Conservation (phyloP, 2,329 filamentous ascomycete genomes). For the Botrytis deweyae region DNA sequence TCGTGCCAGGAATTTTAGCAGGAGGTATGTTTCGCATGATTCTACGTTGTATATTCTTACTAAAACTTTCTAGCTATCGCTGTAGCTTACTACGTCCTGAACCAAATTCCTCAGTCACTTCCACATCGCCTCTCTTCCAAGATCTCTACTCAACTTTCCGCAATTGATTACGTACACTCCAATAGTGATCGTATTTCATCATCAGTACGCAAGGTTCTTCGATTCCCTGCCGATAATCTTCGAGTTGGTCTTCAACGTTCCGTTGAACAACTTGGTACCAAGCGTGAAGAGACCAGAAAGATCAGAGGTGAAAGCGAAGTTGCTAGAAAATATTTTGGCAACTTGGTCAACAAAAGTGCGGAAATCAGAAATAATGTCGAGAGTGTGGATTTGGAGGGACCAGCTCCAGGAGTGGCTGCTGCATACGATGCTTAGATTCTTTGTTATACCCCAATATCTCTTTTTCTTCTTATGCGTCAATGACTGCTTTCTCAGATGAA, state of each 20-base stretch:
- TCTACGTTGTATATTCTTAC: slow-evolving; percentile 37
- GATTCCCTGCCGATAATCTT: slow-evolving; percentile 82
- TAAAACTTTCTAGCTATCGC: slow-evolving; percentile 57
- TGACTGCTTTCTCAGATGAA: slow-evolving; percentile 1
- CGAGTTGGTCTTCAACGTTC: slow-evolving; percentile 79
- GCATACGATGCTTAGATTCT: slow-evolving; percentile 35
- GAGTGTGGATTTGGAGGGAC: slow-evolving; percentile 39
- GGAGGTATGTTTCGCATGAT: slow-evolving; percentile 61
- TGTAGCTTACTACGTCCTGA: slow-evolving; percentile 76
- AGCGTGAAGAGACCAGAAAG: slow-evolving; percentile 81
- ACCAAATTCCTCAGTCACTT: slow-evolving; percentile 84
- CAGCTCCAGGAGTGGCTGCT: slow-evolving; percentile 39
- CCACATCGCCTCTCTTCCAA: slow-evolving; percentile 83
- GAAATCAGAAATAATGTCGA: slow-evolving; percentile 47
- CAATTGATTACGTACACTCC: slow-evolving; percentile 87
- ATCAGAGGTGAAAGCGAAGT: slow-evolving; percentile 79
- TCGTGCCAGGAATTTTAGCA: slow-evolving; percentile 76
- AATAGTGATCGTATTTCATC: slow-evolving; percentile 83
- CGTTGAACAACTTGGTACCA: slow-evolving; percentile 76
- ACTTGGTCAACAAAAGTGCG: slow-evolving; percentile 68
- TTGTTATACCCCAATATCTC: slow-evolving; percentile 20
- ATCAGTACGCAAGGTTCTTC: slow-evolving; percentile 85
- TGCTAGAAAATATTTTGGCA: slow-evolving; percentile 85
- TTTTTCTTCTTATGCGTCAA: slow-evolving; percentile 18
- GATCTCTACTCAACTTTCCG: slow-evolving; percentile 73